These are phyloP conservation scores for Diaporthe ilicicola DNA, from an alignment of 2,329 filamentous ascomycete species.

Conservation along the genomic window DNA sequence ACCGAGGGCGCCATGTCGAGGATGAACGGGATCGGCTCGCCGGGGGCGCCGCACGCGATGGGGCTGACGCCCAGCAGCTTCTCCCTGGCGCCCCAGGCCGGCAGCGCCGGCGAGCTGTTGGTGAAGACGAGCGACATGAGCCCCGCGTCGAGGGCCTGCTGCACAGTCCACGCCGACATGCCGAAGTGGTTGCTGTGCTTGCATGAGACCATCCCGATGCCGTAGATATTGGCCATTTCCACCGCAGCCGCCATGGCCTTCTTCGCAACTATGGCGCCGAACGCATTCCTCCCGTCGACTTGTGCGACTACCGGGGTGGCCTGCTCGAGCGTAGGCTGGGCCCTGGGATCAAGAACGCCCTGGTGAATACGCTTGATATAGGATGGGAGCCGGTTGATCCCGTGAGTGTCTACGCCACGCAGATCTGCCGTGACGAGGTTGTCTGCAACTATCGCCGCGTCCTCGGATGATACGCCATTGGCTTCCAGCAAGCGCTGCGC, in stretches of 20 bases:
- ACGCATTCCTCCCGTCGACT: conserved; percentile 73
- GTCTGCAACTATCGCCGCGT: conserved; percentile 70
- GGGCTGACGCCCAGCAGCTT: conserved; percentile 79
- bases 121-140: conserved; percentile 78
- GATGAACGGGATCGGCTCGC: conserved; percentile 69
- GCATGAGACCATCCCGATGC: conserved; percentile 79
- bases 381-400: conserved; percentile 79
- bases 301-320: conserved; percentile 75
- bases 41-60: conserved; percentile 79
- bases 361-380: conserved; percentile 79
- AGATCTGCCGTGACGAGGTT: conserved; percentile 79
- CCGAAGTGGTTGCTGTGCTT: conserved; percentile 85
- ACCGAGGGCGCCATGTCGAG: conserved; percentile 79
- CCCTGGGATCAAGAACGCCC: conserved; percentile 70
- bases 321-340: conserved; percentile 65
- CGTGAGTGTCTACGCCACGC: conserved; percentile 82
- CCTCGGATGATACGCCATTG: conserved; percentile 65
- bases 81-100: conserved; percentile 72
- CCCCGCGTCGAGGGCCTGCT: conserved; percentile 76
- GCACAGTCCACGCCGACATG: conserved; percentile 83
- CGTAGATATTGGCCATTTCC: conserved; percentile 68
- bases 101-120: conserved; percentile 76
- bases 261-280: conserved; percentile 77
- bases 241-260: conserved; percentile 73
- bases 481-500: conserved; percentile 63